phyloP scores from a whole-genome alignment of 768 basidiomycete genomes.

The Boletus barrowsii region DNA sequence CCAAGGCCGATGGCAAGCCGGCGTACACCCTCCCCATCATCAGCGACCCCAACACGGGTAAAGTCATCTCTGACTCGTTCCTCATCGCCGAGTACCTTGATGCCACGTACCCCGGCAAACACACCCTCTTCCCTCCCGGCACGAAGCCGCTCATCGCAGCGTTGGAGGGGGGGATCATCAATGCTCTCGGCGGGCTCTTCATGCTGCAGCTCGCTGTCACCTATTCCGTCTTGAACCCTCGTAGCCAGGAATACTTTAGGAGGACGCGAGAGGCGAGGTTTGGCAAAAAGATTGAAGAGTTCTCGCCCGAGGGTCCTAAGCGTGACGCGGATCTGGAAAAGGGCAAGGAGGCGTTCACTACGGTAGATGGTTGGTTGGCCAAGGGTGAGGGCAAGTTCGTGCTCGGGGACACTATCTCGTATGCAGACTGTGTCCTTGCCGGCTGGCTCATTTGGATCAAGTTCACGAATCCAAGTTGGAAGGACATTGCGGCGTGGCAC shows the following conservation, averaged over 20 bases:
- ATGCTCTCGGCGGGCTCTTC: constrained; percentile 11
- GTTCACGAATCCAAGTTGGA: constrained; percentile 32
- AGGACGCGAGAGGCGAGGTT: constrained; percentile 31
- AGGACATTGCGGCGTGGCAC: constrained; percentile 35
- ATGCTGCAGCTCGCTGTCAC: constrained; percentile 14
- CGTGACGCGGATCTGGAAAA: constrained; percentile 28
- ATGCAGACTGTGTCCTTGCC: constrained; percentile 36
- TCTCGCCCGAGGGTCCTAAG: constrained; percentile 30
- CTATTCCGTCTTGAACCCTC: constrained; percentile 20
- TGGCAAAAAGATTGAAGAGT: constrained; percentile 35
- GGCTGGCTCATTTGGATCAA: constrained; percentile 36
- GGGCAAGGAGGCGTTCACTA: constrained; percentile 22
- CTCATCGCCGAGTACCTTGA: constrained; percentile 48
- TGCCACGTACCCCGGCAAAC: constrained; percentile 36
- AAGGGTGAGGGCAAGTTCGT: constrained; percentile 32
- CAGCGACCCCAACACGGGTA: constrained; percentile 36
- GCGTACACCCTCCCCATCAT: constrained; percentile 42
- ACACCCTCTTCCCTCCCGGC: constrained; percentile 40
- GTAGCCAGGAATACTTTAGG: constrained; percentile 33
- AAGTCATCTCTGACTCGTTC: constrained; percentile 38
- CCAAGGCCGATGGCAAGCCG: constrained; percentile 30
- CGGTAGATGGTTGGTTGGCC: constrained; percentile 31
- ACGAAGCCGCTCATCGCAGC: constrained; percentile 39
- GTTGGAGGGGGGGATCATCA: constrained; percentile 27
- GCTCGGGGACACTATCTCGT: constrained; percentile 33